Evolutionary conservation across 441 rosid genomes (phyloP), one percentile per base, ranked within the genome.

Genomic region (Gossypium schwendimanii): DNA sequence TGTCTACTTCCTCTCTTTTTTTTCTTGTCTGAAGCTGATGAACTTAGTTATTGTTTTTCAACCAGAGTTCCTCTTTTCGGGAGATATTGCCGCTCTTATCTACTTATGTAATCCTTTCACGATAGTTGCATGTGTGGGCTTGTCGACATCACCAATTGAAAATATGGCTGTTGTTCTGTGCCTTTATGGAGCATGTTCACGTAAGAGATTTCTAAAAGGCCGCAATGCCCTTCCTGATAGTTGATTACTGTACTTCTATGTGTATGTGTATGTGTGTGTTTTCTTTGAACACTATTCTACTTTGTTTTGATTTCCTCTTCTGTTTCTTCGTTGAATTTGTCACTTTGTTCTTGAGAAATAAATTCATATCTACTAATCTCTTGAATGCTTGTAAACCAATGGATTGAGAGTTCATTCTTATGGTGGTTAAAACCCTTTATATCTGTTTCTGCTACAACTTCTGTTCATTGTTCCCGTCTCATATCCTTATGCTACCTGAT

Each of bases 21-120:
- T 20, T 71, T 45, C 55, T 52, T 59, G 60, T 52, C 73, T 10
- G 73, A 75, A 77, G 72, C 59, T 68, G 72, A 79, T 69, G 73
- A 50, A 53, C 36, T 23, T 74, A 44, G 73, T 58, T 26, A 28
- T 60, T 57, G 14, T n/a, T 57, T 33, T 33, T 33, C 39, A 69
- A 77, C 20, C 83, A 95, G 97, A 83, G 75, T 63, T 71, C 62
- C 53, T 87, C 64, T 84, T 85, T 57, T 86, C 88, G 8, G 95
- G 97, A 75, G 89, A 93, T 83, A 81, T 91, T 82, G 92, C 97
- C 76, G 94, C 97, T 64, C 87, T 91, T 69, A 88, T 90, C 26
- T 93, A 93, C 81, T 65, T 95, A 55, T 90, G 97, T 92, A 93
- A 91, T 85, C 98, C 98, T 74, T 95, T 93, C 84, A 87, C 98